phyloP scores from a whole-genome alignment of 1,139 yeast species.

The Magnusiomyces paraingens region DNA sequence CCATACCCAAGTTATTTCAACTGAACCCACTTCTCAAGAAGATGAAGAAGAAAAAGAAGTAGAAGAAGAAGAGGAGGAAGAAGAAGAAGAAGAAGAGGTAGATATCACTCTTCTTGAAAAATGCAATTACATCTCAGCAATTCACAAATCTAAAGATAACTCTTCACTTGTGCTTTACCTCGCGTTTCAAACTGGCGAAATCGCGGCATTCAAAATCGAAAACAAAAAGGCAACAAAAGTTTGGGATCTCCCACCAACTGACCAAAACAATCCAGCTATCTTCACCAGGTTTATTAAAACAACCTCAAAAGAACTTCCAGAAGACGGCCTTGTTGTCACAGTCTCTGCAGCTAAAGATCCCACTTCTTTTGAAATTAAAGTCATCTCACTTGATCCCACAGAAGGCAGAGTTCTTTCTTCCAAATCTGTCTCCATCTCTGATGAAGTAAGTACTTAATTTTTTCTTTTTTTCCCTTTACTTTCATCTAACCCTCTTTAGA shows the following conservation, averaged over 20 bases:
- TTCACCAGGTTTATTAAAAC: constrained; percentile 3
- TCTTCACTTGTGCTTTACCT: constrained; percentile 3
- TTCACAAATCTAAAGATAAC: not conserved
- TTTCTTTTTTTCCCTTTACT: too few species aligned
- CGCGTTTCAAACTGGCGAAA: constrained; percentile 1
- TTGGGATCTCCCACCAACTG: not conserved
- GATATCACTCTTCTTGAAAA: constrained; percentile 6
- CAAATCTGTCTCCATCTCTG: constrained; percentile 4
- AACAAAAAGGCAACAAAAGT: not conserved
- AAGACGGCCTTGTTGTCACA: constrained; percentile 22
- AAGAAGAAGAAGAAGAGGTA: constrained; percentile 9
- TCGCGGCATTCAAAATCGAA: constrained; percentile 1
- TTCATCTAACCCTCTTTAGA: too few species aligned
- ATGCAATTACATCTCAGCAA: constrained; percentile 4
- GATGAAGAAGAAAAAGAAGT: constrained; percentile 9
- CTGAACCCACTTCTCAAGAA: constrained; percentile 5
- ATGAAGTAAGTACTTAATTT: constrained; percentile 8
- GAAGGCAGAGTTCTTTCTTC: constrained; percentile 1
- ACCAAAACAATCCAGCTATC: not conserved
- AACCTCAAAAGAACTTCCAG: constrained; percentile 17
- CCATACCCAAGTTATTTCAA: not conserved
- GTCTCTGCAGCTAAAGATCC: constrained; percentile 11
- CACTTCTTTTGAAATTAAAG: not conserved
- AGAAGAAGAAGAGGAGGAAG: constrained; percentile 8
- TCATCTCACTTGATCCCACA: constrained; percentile 1